Evolutionary conservation across 352 stramenopile species (phyloP), one percentile per base, ranked within the genome.

Genomic region (Globisporangium cederbergense): DNA sequence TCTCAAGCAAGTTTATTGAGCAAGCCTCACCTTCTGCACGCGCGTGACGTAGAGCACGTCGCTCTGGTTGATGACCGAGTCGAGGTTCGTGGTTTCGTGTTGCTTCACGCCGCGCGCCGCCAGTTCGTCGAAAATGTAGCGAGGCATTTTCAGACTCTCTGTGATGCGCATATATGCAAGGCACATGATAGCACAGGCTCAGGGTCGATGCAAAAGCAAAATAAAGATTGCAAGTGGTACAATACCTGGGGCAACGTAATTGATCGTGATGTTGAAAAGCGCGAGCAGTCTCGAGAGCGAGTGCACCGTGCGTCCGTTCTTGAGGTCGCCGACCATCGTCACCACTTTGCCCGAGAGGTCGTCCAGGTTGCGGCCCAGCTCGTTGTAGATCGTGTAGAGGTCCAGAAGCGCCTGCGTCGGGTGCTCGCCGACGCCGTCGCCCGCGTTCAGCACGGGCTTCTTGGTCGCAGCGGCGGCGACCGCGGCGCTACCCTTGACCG

Each of bases 41-140:
- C 98, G 89, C 2, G 97, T 99, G 46, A 99, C 95, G 82, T 99
- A 99, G 22, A 99, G 82, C 62, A 99, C 96, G 78, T 99, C 91
- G 16, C 95, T 98, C 36, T 91, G 72, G 58, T 78, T 74, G 32
- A 99, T 76, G 14, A 98, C 96, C 3, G 86, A 84, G 42, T 95
- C 79, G 47, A 98, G 61, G 66, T 97, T 74, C 20, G 75, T 77
- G 6, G 71, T 90, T 67, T 97, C 89, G 65, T 97, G 81, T 79
- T 98, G 93, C 68, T 82, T 67, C 10, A 98, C 76, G 58, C 90
- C 82, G 25, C 76, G 79, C 25, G 74, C 76, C 14, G 62, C 70
- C 34, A 93, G 67, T 62, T 89, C 84, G n/a, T 94, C 82, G 52
- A 80, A 79, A 42, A 96, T 89, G 67, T 93, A 91, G 20, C 76